These are phyloP conservation scores for Myriosclerotinia duriaeana DNA, from an alignment of 2,329 filamentous ascomycete species.

Conservation along the genomic window DNA sequence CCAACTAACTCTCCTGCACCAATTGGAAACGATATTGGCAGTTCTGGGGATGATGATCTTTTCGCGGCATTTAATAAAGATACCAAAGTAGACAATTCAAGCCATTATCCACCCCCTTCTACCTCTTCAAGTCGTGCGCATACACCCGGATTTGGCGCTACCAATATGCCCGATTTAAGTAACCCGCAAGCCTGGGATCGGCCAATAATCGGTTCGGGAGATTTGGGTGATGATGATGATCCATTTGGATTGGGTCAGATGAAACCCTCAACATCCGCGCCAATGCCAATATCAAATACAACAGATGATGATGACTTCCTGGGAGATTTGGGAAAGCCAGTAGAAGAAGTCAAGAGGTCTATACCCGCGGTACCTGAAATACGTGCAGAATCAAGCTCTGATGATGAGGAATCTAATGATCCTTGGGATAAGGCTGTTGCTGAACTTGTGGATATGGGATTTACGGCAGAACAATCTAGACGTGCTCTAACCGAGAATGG, in stretches of 20 bases:
- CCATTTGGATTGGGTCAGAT: conserved; percentile 78
- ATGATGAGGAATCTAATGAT: conserved; percentile 48
- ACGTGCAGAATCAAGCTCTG: conserved; percentile 29
- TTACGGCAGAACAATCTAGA: conserved; percentile 78
- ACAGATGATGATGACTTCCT: conserved; percentile 65
- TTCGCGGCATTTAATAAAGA: conserved; percentile 67
- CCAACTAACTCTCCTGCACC: conserved; percentile 45
- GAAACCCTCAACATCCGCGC: conserved; percentile 38
- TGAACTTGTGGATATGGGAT: conserved; percentile 93
- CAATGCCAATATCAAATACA: conserved; percentile 33
- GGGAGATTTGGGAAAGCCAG: conserved; percentile 62
- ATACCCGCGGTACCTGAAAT: conserved; percentile 39
- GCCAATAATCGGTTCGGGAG: conserved; percentile 29
- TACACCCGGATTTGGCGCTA: conserved; percentile 46
- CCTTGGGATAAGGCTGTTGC: conserved; percentile 77
- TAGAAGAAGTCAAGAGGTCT: conserved; percentile 59
- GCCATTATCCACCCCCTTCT: conserved; percentile 59
- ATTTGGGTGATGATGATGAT: conserved; percentile 68
- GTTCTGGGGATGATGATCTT: conserved; percentile 57
- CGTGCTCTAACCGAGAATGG: conserved; percentile 78
- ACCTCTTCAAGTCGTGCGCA: conserved; percentile 41
- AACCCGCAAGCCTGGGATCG: conserved; percentile 55
- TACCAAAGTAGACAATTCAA: conserved; percentile 66
- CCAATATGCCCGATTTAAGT: conserved; percentile 51
- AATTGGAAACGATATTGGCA: conserved; percentile 29